Conservation (phyloP, 495 filamentous ascomycete species). For the Penicillium longicatenatum region DNA sequence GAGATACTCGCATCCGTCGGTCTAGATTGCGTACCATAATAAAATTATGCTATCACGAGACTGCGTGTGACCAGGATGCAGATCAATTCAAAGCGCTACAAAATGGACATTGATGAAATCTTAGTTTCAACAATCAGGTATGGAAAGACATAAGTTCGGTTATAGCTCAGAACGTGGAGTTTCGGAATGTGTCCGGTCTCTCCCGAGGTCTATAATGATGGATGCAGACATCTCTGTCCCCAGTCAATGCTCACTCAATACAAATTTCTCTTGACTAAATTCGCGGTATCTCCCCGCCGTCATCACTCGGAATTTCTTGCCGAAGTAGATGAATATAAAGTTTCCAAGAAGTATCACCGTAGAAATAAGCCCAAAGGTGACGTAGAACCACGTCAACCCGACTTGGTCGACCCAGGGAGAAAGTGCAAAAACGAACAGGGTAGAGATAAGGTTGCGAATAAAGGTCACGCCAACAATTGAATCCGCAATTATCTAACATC, state of each 20-base stretch:
- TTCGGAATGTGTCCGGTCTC: background rate
- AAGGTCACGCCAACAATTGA: slow-evolving; percentile 37
- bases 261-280: slow-evolving; percentile 13
- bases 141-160: background rate
- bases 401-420: slow-evolving; percentile 33
- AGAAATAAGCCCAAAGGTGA: slow-evolving; percentile 22
- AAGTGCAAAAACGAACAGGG: slow-evolving; percentile 36
- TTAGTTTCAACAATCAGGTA: background rate
- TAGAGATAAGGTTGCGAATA: slow-evolving; percentile 31
- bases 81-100: background rate
- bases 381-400: slow-evolving; percentile 25
- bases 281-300: slow-evolving; percentile 15
- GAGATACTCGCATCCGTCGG: too few relatives aligned
- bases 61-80: background rate
- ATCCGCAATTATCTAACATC: slow-evolving; percentile 35
- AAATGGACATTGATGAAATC: background rate
- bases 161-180: too few relatives aligned
- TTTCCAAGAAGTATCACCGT: slow-evolving; percentile 20
- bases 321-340: slow-evolving; percentile 25
- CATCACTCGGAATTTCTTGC: slow-evolving; percentile 17
- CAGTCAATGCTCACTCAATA: background rate
- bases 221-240: too few relatives aligned
- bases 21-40: background rate
- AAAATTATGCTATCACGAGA: background rate
- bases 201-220: background rate